Evolutionary conservation across 371 early-diverging fungal species (phyloP).

Genomic region (Mortierella sp.): DNA sequence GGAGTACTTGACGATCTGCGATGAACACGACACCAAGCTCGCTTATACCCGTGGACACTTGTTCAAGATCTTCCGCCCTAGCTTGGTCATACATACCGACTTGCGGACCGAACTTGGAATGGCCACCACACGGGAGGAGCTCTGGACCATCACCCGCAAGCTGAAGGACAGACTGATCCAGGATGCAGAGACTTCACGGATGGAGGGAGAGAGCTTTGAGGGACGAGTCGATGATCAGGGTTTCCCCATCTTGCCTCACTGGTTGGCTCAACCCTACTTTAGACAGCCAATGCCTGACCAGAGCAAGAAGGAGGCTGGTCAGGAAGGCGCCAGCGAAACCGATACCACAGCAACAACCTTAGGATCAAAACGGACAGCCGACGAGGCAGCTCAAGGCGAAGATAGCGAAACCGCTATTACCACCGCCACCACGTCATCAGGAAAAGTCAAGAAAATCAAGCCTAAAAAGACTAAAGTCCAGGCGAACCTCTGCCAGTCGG

Average conservation of each 20-base stretch:
- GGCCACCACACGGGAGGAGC: conserved; percentile 73
- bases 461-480: conserved; percentile 29
- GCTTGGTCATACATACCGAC: conserved; percentile 83
- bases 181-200: conserved; percentile 59
- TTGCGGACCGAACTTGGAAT: conserved; percentile 80
- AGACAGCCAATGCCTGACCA: conserved; percentile 67
- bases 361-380: conserved; percentile 22
- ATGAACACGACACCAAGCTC: conserved; percentile 67
- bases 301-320: conserved; percentile 28
- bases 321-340: neutral
- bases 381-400: conserved; percentile 20
- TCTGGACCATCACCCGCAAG: conserved; percentile 66
- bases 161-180: conserved; percentile 72
- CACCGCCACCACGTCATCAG: neutral
- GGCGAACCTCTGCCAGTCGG: conserved; percentile 30
- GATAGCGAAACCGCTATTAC: neutral
- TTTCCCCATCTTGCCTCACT: conserved; percentile 77
- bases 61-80: conserved; percentile 93
- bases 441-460: conserved; percentile 31
- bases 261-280: conserved; percentile 83
- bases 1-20: conserved; percentile 90
- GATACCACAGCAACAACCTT: neutral
- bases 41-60: conserved; percentile 88
- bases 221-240: conserved; percentile 70
- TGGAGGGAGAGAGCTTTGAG: conserved; percentile 44